These are phyloP conservation scores for Fusarium tupiense DNA, from an alignment of 2,329 filamentous ascomycete species.

Conservation along the genomic window DNA sequence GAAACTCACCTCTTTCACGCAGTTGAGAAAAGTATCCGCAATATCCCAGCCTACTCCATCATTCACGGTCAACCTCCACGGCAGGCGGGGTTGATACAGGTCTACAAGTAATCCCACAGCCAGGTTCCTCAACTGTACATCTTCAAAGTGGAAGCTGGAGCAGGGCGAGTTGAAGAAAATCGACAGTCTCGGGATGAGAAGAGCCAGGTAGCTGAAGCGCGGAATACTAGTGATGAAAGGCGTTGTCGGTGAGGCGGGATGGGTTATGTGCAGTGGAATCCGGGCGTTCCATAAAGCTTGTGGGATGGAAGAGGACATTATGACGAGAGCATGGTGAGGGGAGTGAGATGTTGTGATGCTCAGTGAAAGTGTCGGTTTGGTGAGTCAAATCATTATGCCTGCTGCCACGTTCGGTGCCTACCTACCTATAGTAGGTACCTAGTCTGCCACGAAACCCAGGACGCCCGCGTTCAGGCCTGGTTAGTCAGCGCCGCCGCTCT, in stretches of 20 bases:
- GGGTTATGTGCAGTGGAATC: slow-evolving; percentile 65
- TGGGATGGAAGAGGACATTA: slow-evolving; percentile 49
- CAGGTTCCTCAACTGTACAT: slow-evolving; percentile 63
- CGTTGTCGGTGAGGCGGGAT: slow-evolving; percentile 56
- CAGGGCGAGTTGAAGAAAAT: slow-evolving; percentile 64
- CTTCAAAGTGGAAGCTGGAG: slow-evolving; percentile 68
- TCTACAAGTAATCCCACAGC: slow-evolving; percentile 65
- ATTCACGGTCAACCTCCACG: slow-evolving; percentile 64
- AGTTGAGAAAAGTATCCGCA: slow-evolving; percentile 70
- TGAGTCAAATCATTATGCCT: slow-evolving; percentile 3
- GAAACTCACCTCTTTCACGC: slow-evolving; percentile 66
- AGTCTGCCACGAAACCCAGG: too few species aligned
- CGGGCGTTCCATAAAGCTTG: slow-evolving; percentile 64
- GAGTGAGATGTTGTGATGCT: background rate
- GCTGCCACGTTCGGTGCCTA: background rate
- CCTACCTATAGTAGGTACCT: too few species aligned
- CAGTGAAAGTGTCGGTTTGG: background rate
- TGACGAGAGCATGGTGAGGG: slow-evolving; percentile 30
- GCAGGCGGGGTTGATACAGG: slow-evolving; percentile 63
- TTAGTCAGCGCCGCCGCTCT: too few species aligned
- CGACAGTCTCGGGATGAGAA: slow-evolving; percentile 64
- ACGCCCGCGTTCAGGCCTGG: too few species aligned
- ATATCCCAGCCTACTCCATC: slow-evolving; percentile 69
- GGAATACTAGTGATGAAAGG: slow-evolving; percentile 65
- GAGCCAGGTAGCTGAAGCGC: slow-evolving; percentile 68